phyloP scores from a whole-genome alignment of 2,329 filamentous ascomycete genomes.

The Aspergillus sp. region DNA sequence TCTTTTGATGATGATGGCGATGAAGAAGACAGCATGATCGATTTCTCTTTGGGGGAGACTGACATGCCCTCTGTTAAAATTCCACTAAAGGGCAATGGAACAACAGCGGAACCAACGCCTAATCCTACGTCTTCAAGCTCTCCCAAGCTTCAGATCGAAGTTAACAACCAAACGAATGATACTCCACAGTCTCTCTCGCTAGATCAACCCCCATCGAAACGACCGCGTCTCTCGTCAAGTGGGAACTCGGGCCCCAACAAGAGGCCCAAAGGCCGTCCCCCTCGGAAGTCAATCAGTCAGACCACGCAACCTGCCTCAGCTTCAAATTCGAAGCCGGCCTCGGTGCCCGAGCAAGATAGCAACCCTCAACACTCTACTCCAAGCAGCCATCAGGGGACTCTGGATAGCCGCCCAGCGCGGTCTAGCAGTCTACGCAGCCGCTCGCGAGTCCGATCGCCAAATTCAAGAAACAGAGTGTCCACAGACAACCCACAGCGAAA shows the following conservation, averaged over 20 bases:
- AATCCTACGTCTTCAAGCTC: conserved; percentile 11
- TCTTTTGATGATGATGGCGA: conserved; percentile 35
- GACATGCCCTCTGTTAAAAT: conserved; percentile 23
- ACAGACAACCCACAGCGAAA: neutral
- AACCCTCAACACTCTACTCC: conserved; percentile 10
- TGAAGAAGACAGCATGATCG: conserved; percentile 25
- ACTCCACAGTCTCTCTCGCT: conserved; percentile 1
- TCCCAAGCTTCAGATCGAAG: conserved; percentile 19
- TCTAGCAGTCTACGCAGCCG: conserved; percentile 19
- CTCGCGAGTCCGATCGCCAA: conserved; percentile 15
- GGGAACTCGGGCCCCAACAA: conserved; percentile 10
- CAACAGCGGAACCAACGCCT: conserved; percentile 4
- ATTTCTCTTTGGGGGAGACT: conserved; percentile 24
- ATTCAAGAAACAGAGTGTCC: neutral
- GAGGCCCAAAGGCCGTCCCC: conserved; percentile 27
- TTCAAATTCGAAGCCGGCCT: conserved; percentile 15
- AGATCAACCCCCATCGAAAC: conserved; percentile 26
- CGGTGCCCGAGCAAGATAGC: conserved; percentile 18
- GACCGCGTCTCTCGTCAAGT: conserved; percentile 27
- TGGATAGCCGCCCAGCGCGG: conserved; percentile 10
- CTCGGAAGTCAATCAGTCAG: conserved; percentile 26
- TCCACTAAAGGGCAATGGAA: conserved; percentile 24
- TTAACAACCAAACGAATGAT: conserved; percentile 9
- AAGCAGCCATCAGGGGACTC: conserved; percentile 3
- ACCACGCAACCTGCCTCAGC: conserved; percentile 12